Conservation (phyloP, 2,329 filamentous ascomycete genomes). For the Claviceps humidiphila region DNA sequence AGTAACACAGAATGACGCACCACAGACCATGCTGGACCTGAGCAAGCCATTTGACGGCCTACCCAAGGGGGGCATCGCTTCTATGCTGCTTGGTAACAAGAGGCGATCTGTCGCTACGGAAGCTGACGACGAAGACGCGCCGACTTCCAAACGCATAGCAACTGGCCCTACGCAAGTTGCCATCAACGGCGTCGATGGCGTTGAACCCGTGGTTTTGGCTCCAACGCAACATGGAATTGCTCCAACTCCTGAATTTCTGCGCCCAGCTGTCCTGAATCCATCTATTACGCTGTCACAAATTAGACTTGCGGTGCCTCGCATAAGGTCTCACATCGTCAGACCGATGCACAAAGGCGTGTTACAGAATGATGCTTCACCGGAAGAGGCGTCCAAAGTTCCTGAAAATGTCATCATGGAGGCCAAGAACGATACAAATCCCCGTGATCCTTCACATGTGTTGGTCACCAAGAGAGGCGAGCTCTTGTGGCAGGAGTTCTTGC, state of each 20-base stretch:
- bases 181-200: constrained; percentile 61
- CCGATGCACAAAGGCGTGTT: constrained; percentile 58
- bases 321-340: constrained; percentile 70
- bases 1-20: constrained; percentile 52
- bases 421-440: constrained; percentile 62
- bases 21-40: constrained; percentile 74
- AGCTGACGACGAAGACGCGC: constrained; percentile 54
- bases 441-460: constrained; percentile 74
- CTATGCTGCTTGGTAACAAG: constrained; percentile 86
- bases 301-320: constrained; percentile 73
- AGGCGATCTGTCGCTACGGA: constrained; percentile 64
- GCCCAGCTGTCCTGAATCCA: constrained; percentile 77
- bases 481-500: constrained; percentile 90
- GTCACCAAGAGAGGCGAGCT: constrained; percentile 68
- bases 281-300: constrained; percentile 70
- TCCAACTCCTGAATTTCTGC: constrained; percentile 67
- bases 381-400: constrained; percentile 48
- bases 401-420: constrained; percentile 77
- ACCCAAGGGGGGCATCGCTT: constrained; percentile 74
- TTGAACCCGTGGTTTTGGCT: constrained; percentile 59
- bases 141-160: constrained; percentile 35
- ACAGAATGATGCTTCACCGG: constrained; percentile 36
- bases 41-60: constrained; percentile 90
- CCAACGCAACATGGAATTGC: constrained; percentile 46
- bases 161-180: constrained; percentile 64